Evolutionary conservation across 495 filamentous ascomycete species (phyloP).

Genomic region (Annulohypoxylon bovei): DNA sequence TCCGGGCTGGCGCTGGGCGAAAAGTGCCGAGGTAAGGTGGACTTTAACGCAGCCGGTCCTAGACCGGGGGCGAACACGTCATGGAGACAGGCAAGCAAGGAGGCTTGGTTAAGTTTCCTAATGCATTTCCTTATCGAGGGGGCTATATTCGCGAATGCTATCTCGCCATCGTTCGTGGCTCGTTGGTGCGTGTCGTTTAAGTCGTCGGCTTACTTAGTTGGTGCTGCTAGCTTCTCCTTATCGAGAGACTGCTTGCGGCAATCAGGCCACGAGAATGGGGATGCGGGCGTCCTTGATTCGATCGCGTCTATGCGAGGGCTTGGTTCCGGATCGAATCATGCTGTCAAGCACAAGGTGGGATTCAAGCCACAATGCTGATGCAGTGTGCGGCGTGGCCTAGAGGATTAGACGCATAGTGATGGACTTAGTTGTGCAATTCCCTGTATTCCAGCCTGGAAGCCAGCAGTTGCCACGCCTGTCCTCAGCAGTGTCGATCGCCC

Average conservation of each 20-base stretch:
- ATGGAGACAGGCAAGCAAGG: slow-evolving; percentile 21
- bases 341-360: neutral
- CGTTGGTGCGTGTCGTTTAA: neutral
- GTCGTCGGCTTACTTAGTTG: neutral
- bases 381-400: neutral
- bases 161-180: slow-evolving; percentile 29
- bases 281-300: slow-evolving; percentile 1
- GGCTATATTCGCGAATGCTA: neutral
- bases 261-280: neutral
- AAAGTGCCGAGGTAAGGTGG: neutral
- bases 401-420: neutral
- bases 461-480: neutral
- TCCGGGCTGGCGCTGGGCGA: neutral
- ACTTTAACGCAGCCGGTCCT: neutral
- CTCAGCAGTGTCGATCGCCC: slow-evolving; percentile 7
- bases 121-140: slow-evolving; percentile 7
- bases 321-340: neutral
- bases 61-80: slow-evolving; percentile 1
- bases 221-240: neutral
- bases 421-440: neutral
- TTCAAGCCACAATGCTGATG: slow-evolving; percentile 9
- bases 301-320: neutral
- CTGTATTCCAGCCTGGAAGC: neutral
- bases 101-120: no score
- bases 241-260: neutral